Evolutionary conservation across 2,329 filamentous ascomycete genomes (phyloP), one percentile per base, ranked within the genome.

Genomic region (Chaetomium sp.): DNA sequence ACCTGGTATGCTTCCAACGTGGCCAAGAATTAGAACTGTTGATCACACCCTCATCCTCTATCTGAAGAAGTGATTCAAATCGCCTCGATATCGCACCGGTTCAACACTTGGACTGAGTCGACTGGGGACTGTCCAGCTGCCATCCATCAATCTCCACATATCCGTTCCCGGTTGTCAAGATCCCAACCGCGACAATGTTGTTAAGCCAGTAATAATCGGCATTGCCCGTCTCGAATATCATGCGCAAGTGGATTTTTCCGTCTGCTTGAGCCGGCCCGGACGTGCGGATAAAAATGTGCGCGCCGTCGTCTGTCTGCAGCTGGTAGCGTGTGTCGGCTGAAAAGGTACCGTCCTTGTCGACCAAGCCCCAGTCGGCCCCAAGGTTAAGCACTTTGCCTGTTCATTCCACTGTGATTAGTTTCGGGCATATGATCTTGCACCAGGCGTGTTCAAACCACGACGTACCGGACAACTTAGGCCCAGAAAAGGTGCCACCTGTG

Each of bases 301-400:
- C 68, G 2, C 64, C 64, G 59, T 69, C 67, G 11, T 65, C 57
- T 4, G 67, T 69, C 36, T 64, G 52, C 27, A 69, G 60, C 11
- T 67, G 63, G 54, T 68, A 69, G 12, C 67, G 65, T 27, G 67
- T 69, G 56, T 69, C 67, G 49, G 66, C 64, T n/a, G 60, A 61
- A 46, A 66, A 68, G 33, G 58, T 61, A 1, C 61, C 64, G 44
- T 62, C 53, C 47, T 44, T 51, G 61, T 68, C 63, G 47, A 61
- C 57, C 34, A 65, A 54, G 36, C 63, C 66, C 66, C 66, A 68
- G 57, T 68, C 67, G 8, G 67, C 67, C 32, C 67, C 67, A 6
- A 68, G 61, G 47, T 66, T 54, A 48, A 65, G 60, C 11, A 68
- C 61, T 35, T 64, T 68, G 51, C 66, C 65, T 61, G 44, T 35